Conservation (phyloP, 1,284 basidiomycete genomes). For the Garcileccinum viscosum region DNA sequence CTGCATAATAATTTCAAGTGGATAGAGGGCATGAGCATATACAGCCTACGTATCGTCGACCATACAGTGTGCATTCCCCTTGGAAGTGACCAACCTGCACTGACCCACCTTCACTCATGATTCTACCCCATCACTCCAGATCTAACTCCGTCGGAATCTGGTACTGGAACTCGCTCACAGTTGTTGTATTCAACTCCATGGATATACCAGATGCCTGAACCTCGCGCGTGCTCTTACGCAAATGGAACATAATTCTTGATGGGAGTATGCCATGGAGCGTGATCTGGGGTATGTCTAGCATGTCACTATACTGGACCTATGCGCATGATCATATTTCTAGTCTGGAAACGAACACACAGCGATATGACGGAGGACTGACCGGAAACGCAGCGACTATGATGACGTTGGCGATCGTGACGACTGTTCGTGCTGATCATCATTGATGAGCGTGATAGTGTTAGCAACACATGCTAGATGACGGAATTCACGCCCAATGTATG, state of each 20-base stretch:
- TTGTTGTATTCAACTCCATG: not conserved
- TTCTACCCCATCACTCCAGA: not conserved
- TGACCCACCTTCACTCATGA: not conserved
- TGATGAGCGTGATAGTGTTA: not conserved
- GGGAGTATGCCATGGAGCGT: slow-evolving; percentile 2
- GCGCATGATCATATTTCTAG: not conserved
- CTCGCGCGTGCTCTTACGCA: not conserved
- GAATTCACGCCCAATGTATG: not conserved
- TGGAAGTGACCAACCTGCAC: not conserved
- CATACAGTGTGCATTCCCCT: no score
- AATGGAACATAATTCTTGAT: not conserved
- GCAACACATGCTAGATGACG: not conserved
- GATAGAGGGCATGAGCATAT: no score
- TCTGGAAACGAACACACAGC: not conserved
- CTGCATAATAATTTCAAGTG: no score
- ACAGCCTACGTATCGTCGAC: no score
- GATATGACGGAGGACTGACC: not conserved
- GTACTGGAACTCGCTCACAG: not conserved
- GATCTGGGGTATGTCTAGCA: not conserved
- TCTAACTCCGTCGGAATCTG: not conserved
- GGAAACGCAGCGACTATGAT: not conserved
- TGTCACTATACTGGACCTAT: not conserved
- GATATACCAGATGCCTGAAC: not conserved
- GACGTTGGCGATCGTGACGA: not conserved
- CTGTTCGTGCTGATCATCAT: not conserved